Evolutionary conservation across 2,329 filamentous ascomycete genomes (phyloP), one percentile per base, ranked within the genome.

Genomic region (Truncatella angustata): DNA sequence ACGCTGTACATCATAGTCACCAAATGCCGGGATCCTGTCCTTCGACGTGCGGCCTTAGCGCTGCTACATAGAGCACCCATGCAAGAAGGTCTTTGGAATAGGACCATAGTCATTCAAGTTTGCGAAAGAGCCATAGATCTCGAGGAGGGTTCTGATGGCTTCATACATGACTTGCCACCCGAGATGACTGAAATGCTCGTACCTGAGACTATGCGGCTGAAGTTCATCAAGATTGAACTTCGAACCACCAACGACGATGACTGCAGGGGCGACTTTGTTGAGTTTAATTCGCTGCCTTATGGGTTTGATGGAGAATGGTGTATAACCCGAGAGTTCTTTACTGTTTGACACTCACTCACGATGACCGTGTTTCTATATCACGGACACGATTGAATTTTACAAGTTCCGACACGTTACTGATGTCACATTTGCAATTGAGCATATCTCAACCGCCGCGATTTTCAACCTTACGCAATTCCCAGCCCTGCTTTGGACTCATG

Each of bases 21-120:
- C 12, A 47, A 47, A 24, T 47, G 44, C 16, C 24, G 44, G 24
- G n/a, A 47, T 35, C 44, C 44, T 11, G n/a, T 20, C 16, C 16
- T 47, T 18, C 44, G 44, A 5, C 44, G 44, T 21, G 20, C 20
- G 32, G 44, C 44, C 16, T 24, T 47, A 18, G 44, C 11, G 11
- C 26, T 47, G 9, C 16, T 47, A n/a, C 24, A 28, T n/a, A 21
- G 44, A 6, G 44, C 44, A 9, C 44, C 44, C n/a, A 28, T 24
- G 11, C 44, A 47, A 16, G 44, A 47, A 35, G 28, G 44, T n/a
- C 44, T 47, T 10, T 47, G 44, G 44, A 47, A 47, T 16, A 24
- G 44, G 9, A 28, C 32, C 44, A 34, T 47, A 4, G 20, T 47
- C 18, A 28, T 47, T 20, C 44, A 47, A 28, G 44, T 47, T n/a